Evolutionary conservation across 805 yeast genomes (phyloP).

Genomic region (Wickerhamiella shivajii): DNA sequence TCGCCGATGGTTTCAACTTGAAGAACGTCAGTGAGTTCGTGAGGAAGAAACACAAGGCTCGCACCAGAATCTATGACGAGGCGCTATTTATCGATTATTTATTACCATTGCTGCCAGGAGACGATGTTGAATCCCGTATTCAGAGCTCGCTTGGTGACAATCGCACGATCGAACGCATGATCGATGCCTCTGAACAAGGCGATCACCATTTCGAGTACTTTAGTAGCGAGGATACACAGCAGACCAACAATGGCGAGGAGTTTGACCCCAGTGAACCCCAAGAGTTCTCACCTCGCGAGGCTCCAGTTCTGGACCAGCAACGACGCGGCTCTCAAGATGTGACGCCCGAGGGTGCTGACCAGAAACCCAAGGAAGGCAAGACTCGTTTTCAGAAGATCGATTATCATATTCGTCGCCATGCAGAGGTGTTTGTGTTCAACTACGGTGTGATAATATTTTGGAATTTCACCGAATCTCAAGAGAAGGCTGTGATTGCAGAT

Average conservation of each 20-base stretch:
- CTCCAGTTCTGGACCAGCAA: background rate
- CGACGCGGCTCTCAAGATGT: background rate
- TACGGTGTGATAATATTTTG: conserved; percentile 97
- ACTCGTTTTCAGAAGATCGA: too few relatives aligned
- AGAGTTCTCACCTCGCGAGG: conserved; percentile 41
- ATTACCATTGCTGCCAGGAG: conserved; percentile 73
- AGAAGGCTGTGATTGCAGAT: conserved; percentile 86
- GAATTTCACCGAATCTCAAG: conserved; percentile 89
- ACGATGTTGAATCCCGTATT: conserved; percentile 26
- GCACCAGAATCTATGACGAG: conserved; percentile 81
- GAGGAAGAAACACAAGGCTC: conserved; percentile 57
- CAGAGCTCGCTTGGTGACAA: conserved; percentile 26
- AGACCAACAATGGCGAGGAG: conserved; percentile 35
- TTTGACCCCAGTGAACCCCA: conserved; percentile 92
- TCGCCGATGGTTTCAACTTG: conserved; percentile 69
- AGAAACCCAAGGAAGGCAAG: conserved; percentile 1
- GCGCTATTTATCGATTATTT: conserved; percentile 85
- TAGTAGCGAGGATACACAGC: conserved; percentile 34
- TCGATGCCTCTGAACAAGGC: conserved; percentile 67
- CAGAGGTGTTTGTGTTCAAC: conserved; percentile 77
- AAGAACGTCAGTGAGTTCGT: conserved; percentile 49
- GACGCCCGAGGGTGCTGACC: conserved; percentile 2
- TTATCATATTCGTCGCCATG: too few relatives aligned
- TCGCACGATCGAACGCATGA: conserved; percentile 54
- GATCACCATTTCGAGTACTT: conserved; percentile 89